Conservation (phyloP, 2,329 filamentous ascomycete genomes). For the Calonectria naviculata region DNA sequence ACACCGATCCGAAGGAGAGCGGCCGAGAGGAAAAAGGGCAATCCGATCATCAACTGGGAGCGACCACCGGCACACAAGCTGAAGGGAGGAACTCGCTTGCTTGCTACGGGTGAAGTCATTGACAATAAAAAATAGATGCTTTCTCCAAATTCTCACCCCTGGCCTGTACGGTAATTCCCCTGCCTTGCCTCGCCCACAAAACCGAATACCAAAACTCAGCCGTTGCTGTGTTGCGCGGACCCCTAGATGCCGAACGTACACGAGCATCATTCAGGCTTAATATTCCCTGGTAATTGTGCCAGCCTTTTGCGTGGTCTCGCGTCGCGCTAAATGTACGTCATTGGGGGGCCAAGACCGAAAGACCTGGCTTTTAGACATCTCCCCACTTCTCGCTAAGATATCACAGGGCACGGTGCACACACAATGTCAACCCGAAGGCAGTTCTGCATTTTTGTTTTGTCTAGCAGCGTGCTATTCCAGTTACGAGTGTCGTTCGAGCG, state of each 20-base stretch:
- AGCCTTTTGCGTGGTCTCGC: not conserved
- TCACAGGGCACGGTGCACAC: constrained; percentile 2
- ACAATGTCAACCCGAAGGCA: constrained; percentile 24
- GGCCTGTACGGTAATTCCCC: not conserved
- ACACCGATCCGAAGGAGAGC: constrained; percentile 2
- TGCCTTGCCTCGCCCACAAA: constrained; percentile 17
- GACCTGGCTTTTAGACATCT: not conserved
- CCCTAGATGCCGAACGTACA: not conserved
- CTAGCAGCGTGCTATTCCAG: constrained; percentile 36
- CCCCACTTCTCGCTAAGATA: not conserved
- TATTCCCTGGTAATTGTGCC: not conserved
- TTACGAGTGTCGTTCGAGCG: constrained; percentile 38
- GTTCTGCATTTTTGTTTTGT: constrained; percentile 42
- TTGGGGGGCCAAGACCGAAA: constrained; percentile 4
- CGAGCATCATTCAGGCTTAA: not conserved
- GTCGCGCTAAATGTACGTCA: not conserved
- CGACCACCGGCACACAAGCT: constrained; percentile 15
- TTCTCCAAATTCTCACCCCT: not conserved
- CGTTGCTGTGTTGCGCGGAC: not conserved
- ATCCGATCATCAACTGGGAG: constrained; percentile 29
- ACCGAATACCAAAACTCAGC: not conserved
- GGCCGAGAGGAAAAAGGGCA: constrained; percentile 12
- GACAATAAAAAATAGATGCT: not conserved
- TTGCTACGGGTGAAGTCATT: constrained; percentile 24
- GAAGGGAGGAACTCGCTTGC: constrained; percentile 10